Evolutionary conservation across 495 filamentous ascomycete genomes (phyloP).

Genomic region (Penicillium pancosmium): DNA sequence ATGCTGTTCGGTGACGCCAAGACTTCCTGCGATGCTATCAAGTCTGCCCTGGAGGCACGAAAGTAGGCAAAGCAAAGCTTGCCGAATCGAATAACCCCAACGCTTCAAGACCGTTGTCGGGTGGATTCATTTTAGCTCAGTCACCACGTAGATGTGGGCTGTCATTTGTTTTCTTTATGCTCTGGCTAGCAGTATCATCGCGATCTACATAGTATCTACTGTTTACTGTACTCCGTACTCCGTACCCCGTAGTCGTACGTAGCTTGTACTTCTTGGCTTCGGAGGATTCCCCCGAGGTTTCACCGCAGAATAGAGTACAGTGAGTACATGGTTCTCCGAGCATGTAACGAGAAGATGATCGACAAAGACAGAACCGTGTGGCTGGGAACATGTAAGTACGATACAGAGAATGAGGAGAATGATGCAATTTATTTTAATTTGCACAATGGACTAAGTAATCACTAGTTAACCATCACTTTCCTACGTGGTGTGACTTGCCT

Average conservation of each 20-base stretch:
- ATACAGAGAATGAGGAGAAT: background rate
- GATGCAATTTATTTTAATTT: too few relatives aligned
- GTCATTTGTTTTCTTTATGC: background rate
- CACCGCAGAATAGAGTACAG: background rate
- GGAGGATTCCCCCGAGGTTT: background rate
- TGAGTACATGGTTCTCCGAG: background rate
- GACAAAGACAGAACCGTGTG: background rate
- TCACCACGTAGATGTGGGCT: background rate
- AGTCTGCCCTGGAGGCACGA: slow-evolving; percentile 42
- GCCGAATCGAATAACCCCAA: too few relatives aligned
- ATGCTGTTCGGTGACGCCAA: slow-evolving; percentile 88
- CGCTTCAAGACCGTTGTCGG: too few relatives aligned
- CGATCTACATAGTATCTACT: background rate
- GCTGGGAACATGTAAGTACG: background rate
- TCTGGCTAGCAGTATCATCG: background rate
- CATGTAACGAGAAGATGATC: background rate
- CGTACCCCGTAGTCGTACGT: too few relatives aligned
- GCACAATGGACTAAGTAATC: too few relatives aligned
- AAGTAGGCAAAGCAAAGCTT: slow-evolving; percentile 28
- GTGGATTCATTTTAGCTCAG: too few relatives aligned
- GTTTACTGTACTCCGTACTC: background rate
- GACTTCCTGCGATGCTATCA: slow-evolving; percentile 70
- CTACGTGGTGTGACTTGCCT: too few relatives aligned
- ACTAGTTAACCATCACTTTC: too few relatives aligned
- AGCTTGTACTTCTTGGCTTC: background rate